Evolutionary conservation across 139 green algal species (phyloP), one percentile per base, ranked within the genome.

Genomic region (Chlorella sp.): DNA sequence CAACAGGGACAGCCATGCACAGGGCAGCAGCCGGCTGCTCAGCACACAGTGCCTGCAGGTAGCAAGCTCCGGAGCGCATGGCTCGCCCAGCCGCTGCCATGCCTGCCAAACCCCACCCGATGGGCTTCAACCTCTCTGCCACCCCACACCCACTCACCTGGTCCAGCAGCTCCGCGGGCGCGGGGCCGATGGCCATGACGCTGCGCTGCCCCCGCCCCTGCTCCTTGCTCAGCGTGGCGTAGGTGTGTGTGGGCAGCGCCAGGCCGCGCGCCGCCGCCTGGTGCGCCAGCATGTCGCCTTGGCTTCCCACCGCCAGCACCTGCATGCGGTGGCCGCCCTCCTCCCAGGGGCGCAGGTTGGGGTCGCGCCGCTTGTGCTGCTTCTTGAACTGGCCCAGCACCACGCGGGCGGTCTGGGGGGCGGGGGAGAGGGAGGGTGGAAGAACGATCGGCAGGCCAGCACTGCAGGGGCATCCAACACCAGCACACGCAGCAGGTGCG

Each of bases 351-450:
- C 74, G 74, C 74, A 81, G 74, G 74, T 69, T 70, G 56, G 55
- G 55, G 30, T 81, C 74, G 1, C 55, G 51, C 41, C 74, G 74
- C 55, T 81, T 81, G 74, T 38, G 55, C 32, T 70, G 74, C 74
- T 81, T 81, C 74, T 81, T 81, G 56, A 81, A 81, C 55, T 32
- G 20, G 32, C 74, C 74, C 55, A 81, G 74, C 55, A 81, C 56
- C 13, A 36, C 32, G 20, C 74, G 51, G 21, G 74, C 51, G 13
- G 51, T 20, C 51, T 81, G 74, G 32, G 26, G 4, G 12, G 4
- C 21, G 13, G n/a, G 5, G n/a, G 30, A 70, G 21, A n/a, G n/a
- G 15, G 21, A 69, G 62, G n/a, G 20, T 69, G 25, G 23, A 32
- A 68, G 62, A 34, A 68, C 6, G 44, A 51, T 51, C n/a, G n/a